Base-by-base conservation (phyloP, 352 stramenopile genomes). In the Phytophthora podocarpi region DNA sequence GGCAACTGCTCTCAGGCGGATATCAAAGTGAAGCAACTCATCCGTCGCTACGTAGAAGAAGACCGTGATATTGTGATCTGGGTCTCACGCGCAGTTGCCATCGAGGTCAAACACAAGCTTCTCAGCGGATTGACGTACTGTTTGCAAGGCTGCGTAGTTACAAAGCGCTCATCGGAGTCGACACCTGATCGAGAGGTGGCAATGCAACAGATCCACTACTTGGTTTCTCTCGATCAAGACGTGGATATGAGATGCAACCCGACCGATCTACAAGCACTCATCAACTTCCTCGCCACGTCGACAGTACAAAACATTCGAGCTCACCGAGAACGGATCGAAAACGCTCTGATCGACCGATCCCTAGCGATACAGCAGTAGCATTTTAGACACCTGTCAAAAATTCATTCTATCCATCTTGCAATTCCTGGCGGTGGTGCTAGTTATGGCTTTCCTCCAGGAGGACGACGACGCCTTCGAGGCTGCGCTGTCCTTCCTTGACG, bases 51-150 rank as follows among this genome's bases (percentile, higher is more conserved):
- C 64, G 62, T 78, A 13, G 75, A 87, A 24, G 32, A 57, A 10
- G 70, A 82, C 32, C 77, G 76, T 24, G 70, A 82, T 7, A 64
- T 89, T 24, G 71, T 87, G 16, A 74, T 81, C 24, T 86, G 77
- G 76, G 55, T 70, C 1, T 55, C 64, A 1, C 46, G 56, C 7
- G 8, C 55, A 3, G 57, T 80, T 26, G 26, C 79, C 8, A 46
- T 74, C 12, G 74, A 80, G 61, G 82, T 89, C 56, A 72, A 74
- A 30, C 63, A 80, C 46, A 74, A 87, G 57, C 68, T 69, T 9
- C 55, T 77, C 24, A 42, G 34, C 20, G 45, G 68, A 11, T 48
- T 70, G 59, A 43, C 66, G 21, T 89, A 87, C 47, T 65, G 73
- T 23, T 69, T 88, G 32, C 68, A 76, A 20, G 77, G 79, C 12